Conservation (phyloP, 176 grass and related monocot genomes). For the Pontederia paniculata region DNA sequence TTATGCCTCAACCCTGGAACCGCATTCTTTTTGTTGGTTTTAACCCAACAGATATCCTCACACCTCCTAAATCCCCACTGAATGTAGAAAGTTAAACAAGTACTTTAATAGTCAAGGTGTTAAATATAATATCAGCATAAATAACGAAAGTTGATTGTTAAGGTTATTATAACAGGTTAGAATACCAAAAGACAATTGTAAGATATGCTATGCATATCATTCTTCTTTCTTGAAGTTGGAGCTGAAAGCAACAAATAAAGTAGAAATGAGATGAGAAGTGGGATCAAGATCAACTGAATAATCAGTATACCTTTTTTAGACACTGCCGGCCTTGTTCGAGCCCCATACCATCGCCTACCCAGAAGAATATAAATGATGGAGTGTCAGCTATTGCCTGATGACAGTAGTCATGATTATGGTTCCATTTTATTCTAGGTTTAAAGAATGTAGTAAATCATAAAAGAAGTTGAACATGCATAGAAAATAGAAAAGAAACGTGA, state of each 20-base stretch:
- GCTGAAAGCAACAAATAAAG: not conserved
- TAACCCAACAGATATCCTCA: slow-evolving; percentile 95
- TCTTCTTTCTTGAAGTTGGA: no score
- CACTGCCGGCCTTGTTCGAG: slow-evolving; percentile 88
- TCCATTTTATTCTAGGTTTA: not conserved
- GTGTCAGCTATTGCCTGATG: slow-evolving; percentile 89
- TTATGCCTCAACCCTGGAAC: slow-evolving; percentile 69
- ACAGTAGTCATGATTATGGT: slow-evolving; percentile 15
- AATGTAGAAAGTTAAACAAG: slow-evolving; percentile 10
- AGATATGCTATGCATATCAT: no score
- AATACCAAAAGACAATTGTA: no score
- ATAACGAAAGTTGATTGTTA: not conserved
- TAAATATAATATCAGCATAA: not conserved
- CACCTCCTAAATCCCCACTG: slow-evolving; percentile 98
- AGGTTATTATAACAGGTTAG: no score
- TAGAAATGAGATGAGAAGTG: not conserved
- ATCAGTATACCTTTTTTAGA: slow-evolving; percentile 78
- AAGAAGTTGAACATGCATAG: no score
- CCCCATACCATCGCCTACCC: slow-evolving; percentile 89
- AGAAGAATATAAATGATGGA: slow-evolving; percentile 92
- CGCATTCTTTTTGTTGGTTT: slow-evolving; percentile 97
- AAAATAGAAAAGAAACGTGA: not conserved
- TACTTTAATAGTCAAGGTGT: not conserved
- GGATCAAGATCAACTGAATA: not conserved
- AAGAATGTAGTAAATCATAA: not conserved